phyloP scores from a whole-genome alignment of 177 flowering plant species.

The Telopea speciosissima region DNA sequence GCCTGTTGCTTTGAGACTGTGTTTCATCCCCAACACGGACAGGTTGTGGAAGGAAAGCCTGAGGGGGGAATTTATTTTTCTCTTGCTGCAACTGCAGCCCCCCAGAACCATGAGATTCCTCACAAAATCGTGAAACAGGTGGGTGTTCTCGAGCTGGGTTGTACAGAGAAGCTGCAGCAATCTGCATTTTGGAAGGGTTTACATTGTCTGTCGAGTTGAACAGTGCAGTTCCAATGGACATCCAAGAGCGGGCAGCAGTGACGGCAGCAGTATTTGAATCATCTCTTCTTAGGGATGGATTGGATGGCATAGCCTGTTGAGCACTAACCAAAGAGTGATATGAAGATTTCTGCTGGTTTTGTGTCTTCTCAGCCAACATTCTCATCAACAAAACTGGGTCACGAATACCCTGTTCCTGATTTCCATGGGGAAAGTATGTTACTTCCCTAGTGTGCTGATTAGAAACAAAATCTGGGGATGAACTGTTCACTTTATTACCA shows the following conservation, averaged over 20 bases:
- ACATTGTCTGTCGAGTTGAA: constrained; percentile 32
- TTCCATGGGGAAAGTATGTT: constrained; percentile 28
- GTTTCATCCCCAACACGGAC: constrained; percentile 26
- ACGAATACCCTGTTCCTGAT: constrained; percentile 43
- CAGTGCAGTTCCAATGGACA: constrained; percentile 62
- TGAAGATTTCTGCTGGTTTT: constrained; percentile 40
- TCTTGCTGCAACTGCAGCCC: constrained; percentile 35
- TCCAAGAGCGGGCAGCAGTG: constrained; percentile 77
- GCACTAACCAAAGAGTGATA: constrained; percentile 20
- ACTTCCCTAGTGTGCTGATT: constrained; percentile 27
- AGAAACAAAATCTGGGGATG: constrained; percentile 24
- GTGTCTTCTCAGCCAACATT: constrained; percentile 46
- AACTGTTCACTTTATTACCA: constrained; percentile 15
- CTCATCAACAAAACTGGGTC: constrained; percentile 71
- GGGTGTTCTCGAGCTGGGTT: constrained; percentile 40
- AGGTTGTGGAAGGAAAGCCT: constrained; percentile 35
- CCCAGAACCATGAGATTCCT: constrained; percentile 34
- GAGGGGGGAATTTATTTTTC: constrained; percentile 36
- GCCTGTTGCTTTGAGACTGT: constrained; percentile 38
- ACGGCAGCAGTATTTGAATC: constrained; percentile 46
- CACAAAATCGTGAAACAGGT: constrained; percentile 32
- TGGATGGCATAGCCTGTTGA: constrained; percentile 23
- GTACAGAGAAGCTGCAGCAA: constrained; percentile 49
- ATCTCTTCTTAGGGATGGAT: constrained; percentile 42
- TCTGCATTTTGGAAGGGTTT: constrained; percentile 34